Evolutionary conservation across 768 basidiomycete genomes (phyloP), one percentile per base, ranked within the genome.

Genomic region (Podaxis sp.): DNA sequence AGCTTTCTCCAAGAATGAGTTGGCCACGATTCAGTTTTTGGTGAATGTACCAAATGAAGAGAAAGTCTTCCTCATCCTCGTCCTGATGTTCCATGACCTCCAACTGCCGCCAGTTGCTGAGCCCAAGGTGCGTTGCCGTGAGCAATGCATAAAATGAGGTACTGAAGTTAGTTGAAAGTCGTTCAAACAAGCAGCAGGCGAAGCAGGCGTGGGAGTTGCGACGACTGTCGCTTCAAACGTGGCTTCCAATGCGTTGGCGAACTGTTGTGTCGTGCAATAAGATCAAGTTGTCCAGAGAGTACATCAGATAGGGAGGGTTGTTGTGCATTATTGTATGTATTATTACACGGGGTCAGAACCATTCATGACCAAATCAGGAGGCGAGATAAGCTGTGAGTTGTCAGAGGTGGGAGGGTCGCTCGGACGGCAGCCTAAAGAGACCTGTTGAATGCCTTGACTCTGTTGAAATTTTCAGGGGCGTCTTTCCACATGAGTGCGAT

Each of bases 391-490:
- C 20, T 11, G 22, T 59, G 17, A 50, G 46, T 59, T 28, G 33
- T 51, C 58, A 59, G 58, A 55, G 2, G 37, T 22, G 11, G 24
- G 36, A 2, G 30, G 48, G 30, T 28, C 48, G 24, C 48, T 59
- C 15, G 49, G 51, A 22, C 13, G 3, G 24, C 3, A n/a, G 52
- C 52, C 52, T 54, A 12, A 36, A 15, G 57, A 48, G 59, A 4
- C 24, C 44, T 30, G 22, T 3, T 84, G 36, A 77, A 69, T 17
- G 79, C 80, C 62, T 84, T 79, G 20, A 86, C 87, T 26, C 84
- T 81, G 63, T 85, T 87, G 0, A 87, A 86, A 68, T 88, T 88
- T 68, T 87, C 85, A 1, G 84, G 84, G 0, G 87, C 78, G 60
- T 86, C 79, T 50, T 75, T 79, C 87, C 87, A 88, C 60, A 84